A percentile compares a stretch with the other conserved stretches of the same genome.
These are phyloP conservation scores for Aotearoamyces nothofagi DNA, from an alignment of 2,329 filamentous ascomycete species.

Conservation along the genomic window DNA sequence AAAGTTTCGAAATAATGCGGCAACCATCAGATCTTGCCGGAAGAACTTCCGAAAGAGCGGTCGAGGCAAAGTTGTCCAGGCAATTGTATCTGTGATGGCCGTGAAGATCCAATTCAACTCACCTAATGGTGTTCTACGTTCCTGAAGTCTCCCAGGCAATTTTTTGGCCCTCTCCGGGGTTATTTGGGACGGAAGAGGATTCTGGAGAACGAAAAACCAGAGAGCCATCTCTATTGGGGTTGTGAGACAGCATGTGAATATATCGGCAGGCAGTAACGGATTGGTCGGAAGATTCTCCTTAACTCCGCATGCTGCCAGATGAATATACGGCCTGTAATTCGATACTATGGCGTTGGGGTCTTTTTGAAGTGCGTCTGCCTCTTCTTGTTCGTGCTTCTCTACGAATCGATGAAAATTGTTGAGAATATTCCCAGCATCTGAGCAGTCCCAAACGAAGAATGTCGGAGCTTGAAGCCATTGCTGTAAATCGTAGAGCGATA, in stretches of 20 bases:
- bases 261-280: conserved; percentile 78
- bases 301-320: conserved; percentile 79
- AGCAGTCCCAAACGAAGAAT: conserved; percentile 96
- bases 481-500: conserved; percentile 88
- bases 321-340: conserved; percentile 56
- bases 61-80: conserved; percentile 87
- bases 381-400: conserved; percentile 86
- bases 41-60: conserved; percentile 94
- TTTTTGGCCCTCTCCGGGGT: conserved; percentile 73
- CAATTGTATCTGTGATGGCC: conserved; percentile 95
- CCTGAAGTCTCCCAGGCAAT: conserved; percentile 81
- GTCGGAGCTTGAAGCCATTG: conserved; percentile 92
- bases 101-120: conserved; percentile 99
- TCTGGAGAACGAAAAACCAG: conserved; percentile 91
- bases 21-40: conserved; percentile 96
- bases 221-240: conserved; percentile 96
- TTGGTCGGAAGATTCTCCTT: conserved; percentile 93
- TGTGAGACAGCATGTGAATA: conserved; percentile 91
- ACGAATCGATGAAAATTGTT: conserved; percentile 90
- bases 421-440: conserved; percentile 88
- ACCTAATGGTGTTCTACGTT: conserved; percentile 82
- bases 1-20: conserved; percentile 91
- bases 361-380: conserved; percentile 56
- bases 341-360: conserved; percentile 78
- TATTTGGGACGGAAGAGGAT: conserved; percentile 45